These are phyloP conservation scores for Mortierella polycephala DNA, from an alignment of 371 early-diverging fungal genomes.

Conservation along the genomic window DNA sequence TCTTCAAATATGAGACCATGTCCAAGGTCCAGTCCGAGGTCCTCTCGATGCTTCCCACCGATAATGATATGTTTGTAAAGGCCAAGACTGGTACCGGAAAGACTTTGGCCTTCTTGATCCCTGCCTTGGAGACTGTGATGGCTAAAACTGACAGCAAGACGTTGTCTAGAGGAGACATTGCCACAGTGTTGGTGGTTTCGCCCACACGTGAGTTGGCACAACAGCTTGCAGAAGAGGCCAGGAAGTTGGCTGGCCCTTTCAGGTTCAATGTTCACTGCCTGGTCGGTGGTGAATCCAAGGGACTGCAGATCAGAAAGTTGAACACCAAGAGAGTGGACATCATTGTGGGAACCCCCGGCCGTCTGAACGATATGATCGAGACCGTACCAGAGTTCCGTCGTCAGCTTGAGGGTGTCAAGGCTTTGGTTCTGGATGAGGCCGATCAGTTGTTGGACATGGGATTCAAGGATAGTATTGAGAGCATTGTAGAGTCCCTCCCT, in stretches of 20 bases:
- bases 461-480: constrained; percentile 92
- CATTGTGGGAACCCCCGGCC: constrained; percentile 96
- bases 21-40: constrained; percentile 88
- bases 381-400: constrained; percentile 67
- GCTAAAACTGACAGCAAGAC: constrained; percentile 54
- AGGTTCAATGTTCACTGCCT: constrained; percentile 80
- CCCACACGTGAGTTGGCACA: constrained; percentile 98
- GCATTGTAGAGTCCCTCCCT: constrained; percentile 84
- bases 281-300: constrained; percentile 91
- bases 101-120: constrained; percentile 93
- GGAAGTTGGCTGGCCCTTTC: constrained; percentile 69
- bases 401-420: constrained; percentile 69
- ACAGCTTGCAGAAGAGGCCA: constrained; percentile 92
- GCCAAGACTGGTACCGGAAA: constrained; percentile 99
- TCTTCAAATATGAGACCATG: constrained; percentile 81
- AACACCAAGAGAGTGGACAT: constrained; percentile 80
- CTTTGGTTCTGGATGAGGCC: constrained; percentile 98
- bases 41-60: constrained; percentile 75
- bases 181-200: constrained; percentile 87
- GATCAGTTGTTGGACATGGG: constrained; percentile 99
- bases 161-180: constrained; percentile 59
- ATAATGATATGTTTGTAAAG: constrained; percentile 84
- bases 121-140: constrained; percentile 81
- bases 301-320: constrained; percentile 70
- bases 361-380: constrained; percentile 87